Evolutionary conservation across 2,329 filamentous ascomycete species (phyloP).

Genomic region (Acarospora socialis): DNA sequence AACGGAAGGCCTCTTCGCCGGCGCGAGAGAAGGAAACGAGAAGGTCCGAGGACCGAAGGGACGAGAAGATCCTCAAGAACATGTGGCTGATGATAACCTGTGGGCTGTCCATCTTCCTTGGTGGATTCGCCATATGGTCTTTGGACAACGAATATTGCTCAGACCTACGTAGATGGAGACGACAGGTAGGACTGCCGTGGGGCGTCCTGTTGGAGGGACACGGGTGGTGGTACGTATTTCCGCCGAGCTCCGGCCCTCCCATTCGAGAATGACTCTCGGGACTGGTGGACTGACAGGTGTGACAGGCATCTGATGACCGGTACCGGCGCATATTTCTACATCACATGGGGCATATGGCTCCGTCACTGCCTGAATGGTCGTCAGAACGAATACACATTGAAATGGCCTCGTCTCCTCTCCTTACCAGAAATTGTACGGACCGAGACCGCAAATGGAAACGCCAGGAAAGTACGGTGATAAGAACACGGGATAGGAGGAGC

Average conservation of each 20-base stretch:
- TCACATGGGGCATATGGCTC: slow-evolving; percentile 72
- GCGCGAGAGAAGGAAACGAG: slow-evolving; percentile 30
- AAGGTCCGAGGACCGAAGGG: slow-evolving; percentile 38
- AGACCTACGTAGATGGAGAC: slow-evolving; percentile 49
- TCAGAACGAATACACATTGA: slow-evolving; percentile 55
- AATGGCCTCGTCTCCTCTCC: slow-evolving; percentile 51
- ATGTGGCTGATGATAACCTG: slow-evolving; percentile 66
- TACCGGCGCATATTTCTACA: slow-evolving; percentile 69
- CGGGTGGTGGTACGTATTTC: slow-evolving; percentile 49
- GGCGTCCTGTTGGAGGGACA: slow-evolving; percentile 60
- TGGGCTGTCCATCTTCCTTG: slow-evolving; percentile 57
- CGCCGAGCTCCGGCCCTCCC: not conserved
- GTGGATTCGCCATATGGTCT: slow-evolving; percentile 64
- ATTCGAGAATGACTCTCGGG: not conserved
- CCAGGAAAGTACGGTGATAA: too few relatives aligned
- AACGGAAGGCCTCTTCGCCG: slow-evolving; percentile 22
- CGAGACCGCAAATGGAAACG: not conserved
- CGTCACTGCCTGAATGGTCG: slow-evolving; percentile 59
- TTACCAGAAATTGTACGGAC: slow-evolving; percentile 39
- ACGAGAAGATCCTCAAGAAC: slow-evolving; percentile 42
- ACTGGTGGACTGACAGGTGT: slow-evolving; percentile 1
- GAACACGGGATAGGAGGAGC: too few relatives aligned
- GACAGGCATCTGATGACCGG: slow-evolving; percentile 47
- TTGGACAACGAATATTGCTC: slow-evolving; percentile 66
- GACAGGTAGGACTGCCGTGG: slow-evolving; percentile 61